These are phyloP conservation scores for Tylopilus felleus DNA, from an alignment of 768 basidiomycete genomes.

Conservation along the genomic window DNA sequence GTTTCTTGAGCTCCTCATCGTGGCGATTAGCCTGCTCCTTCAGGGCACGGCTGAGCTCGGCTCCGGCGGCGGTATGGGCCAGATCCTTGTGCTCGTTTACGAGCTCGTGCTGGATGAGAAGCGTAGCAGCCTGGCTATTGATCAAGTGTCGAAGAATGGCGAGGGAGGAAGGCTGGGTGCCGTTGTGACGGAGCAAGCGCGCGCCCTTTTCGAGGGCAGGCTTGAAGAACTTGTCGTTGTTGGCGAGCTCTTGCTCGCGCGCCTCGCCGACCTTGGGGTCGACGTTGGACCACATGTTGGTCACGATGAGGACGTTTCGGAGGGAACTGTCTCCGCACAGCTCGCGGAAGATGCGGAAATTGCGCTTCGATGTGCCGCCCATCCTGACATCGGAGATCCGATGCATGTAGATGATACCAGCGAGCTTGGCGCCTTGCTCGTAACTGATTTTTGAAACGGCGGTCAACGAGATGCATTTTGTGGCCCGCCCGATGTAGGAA, in stretches of 20 bases:
- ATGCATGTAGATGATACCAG: slow-evolving; percentile 55
- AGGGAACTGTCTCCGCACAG: slow-evolving; percentile 51
- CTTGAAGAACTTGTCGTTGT: slow-evolving; percentile 47
- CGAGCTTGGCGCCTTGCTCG: slow-evolving; percentile 38
- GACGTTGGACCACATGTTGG: slow-evolving; percentile 52
- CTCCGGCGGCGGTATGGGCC: slow-evolving; percentile 51
- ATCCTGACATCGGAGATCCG: slow-evolving; percentile 51
- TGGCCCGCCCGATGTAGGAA: background rate
- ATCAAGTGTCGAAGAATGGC: slow-evolving; percentile 42
- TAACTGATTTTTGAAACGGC: slow-evolving; percentile 20
- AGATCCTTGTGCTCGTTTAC: slow-evolving; percentile 48
- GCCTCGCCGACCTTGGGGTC: slow-evolving; percentile 36
- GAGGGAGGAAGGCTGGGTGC: slow-evolving; percentile 40
- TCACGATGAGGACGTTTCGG: slow-evolving; percentile 49
- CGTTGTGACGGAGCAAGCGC: slow-evolving; percentile 39
- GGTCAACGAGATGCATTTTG: background rate
- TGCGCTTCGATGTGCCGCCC: slow-evolving; percentile 48
- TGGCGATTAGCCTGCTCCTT: slow-evolving; percentile 45
- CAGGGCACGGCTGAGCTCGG: slow-evolving; percentile 48
- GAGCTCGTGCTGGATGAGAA: slow-evolving; percentile 55
- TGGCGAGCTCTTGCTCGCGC: slow-evolving; percentile 45
- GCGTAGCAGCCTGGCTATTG: slow-evolving; percentile 37
- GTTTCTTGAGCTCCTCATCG: slow-evolving; percentile 43
- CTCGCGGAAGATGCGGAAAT: slow-evolving; percentile 49
- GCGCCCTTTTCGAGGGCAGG: slow-evolving; percentile 50